phyloP scores from a whole-genome alignment of 805 yeast species.

The Candida piceae region DNA sequence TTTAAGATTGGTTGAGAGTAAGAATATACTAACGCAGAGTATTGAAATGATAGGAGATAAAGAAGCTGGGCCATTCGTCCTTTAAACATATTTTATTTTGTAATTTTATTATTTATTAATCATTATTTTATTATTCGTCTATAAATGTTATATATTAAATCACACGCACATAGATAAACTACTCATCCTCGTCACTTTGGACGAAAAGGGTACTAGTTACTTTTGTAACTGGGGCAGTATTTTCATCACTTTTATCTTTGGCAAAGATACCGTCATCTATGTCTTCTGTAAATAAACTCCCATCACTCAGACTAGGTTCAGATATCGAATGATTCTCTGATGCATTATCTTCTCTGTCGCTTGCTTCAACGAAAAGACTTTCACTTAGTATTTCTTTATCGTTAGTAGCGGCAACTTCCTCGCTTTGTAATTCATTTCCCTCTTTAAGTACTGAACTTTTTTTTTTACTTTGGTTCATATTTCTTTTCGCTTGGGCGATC shows the following conservation, averaged over 20 bases:
- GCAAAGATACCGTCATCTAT: slow-evolving; percentile 1
- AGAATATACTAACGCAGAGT: slow-evolving; percentile 22
- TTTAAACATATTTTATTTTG: no score
- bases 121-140: neutral
- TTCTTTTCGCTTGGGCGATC: slow-evolving; percentile 21
- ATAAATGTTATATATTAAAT: no score
- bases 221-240: no score
- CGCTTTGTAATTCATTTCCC: no score
- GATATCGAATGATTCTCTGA: no score
- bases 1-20: slow-evolving; percentile 40
- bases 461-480: slow-evolving; percentile 8
- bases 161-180: neutral
- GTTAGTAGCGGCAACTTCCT: neutral
- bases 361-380: no score
- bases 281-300: no score
- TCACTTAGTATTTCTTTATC: no score
- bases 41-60: neutral
- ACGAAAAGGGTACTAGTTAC: neutral
- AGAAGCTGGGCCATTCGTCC: neutral
- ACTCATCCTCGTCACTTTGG: neutral
- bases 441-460: slow-evolving; percentile 1
- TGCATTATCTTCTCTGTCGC: no score
- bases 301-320: no score
- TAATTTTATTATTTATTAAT: no score
- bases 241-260: neutral